These are phyloP conservation scores for Malbranchea zuffiana DNA, from an alignment of 2,329 filamentous ascomycete species.

Conservation along the genomic window DNA sequence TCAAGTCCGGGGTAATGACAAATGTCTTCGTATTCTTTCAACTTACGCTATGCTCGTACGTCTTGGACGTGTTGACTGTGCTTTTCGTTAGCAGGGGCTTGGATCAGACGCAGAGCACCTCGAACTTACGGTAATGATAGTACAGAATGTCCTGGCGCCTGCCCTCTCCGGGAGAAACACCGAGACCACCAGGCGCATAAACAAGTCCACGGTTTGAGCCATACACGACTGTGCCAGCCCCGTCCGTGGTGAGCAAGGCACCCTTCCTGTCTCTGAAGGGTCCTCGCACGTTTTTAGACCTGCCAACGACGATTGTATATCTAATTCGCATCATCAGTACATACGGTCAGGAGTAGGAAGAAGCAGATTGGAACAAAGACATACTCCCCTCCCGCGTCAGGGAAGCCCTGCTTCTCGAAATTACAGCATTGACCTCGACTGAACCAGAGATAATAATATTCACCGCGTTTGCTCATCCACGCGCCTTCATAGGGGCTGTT, in stretches of 20 bases:
- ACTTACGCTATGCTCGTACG: conserved; percentile 6
- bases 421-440: conserved; percentile 31
- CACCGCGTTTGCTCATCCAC: conserved; percentile 27
- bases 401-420: conserved; percentile 20
- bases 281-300: conserved; percentile 24
- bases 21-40: background rate
- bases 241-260: conserved; percentile 21
- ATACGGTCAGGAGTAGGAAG: background rate
- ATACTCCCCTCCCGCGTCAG: conserved; percentile 24
- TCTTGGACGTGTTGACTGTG: background rate
- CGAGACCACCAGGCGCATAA: conserved; percentile 31
- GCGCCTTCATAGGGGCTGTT: conserved; percentile 26
- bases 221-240: conserved; percentile 26
- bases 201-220: conserved; percentile 29
- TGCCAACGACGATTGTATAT: conserved; percentile 28
- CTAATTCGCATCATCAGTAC: conserved; percentile 12
- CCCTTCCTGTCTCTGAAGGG: conserved; percentile 28
- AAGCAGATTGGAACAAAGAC: too few relatives aligned
- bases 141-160: conserved; percentile 28
- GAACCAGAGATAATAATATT: conserved; percentile 33
- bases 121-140: conserved; percentile 30
- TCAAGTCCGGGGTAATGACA: background rate
- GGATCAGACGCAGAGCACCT: too few relatives aligned
- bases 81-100: background rate
- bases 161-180: conserved; percentile 22